Base-by-base conservation (phyloP, 768 basidiomycete species). In the Dioszegia hungarica region DNA sequence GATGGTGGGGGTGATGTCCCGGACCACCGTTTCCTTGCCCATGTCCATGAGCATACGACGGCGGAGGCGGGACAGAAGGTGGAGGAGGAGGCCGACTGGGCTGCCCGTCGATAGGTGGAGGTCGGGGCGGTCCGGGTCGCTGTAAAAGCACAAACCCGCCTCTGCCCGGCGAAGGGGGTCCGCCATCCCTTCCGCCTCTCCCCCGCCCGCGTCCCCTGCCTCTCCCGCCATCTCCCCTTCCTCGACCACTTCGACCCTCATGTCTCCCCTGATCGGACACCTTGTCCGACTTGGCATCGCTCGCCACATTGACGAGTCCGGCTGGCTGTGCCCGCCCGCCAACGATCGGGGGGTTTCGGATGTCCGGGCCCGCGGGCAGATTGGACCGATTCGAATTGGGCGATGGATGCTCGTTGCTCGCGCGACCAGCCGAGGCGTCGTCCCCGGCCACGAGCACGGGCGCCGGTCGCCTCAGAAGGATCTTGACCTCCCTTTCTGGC, bases 121-220 rank as follows among this genome's bases (percentile, higher is more conserved):
- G 50, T 27, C 54, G 52, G 3, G 62, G 55, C 41, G 49, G 61
- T 36, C 45, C 62, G 19, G 69, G 69, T 56, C 69, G 45, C 51
- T 68, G 63, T 24, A 71, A 60, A 8, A 68, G 54, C 2, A 62
- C 61, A 40, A 71, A 70, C 38, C 61, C 57, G 17, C 55, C 39
- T 33, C 60, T 31, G 37, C 48, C 51, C 44, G 39, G 27, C 27
- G 51, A 54, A 28, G 56, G 43, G 3, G 43, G 47, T 50, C 56
- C 57, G 51, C 22, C 46, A 24, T 33, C 59, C 48, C 38, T 29
- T 37, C 52, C 54, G 20, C 56, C 47, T 49, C 40, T 33, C 10
- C 60, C 41, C 3, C 48, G 27, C 0, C 59, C 59, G 10, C 40
- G 17, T 20, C 54, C 38, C 22, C 53, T n/a, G 19, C 46, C 45